phyloP scores from a whole-genome alignment of 495 filamentous ascomycete species.

The Platismatia glauca region DNA sequence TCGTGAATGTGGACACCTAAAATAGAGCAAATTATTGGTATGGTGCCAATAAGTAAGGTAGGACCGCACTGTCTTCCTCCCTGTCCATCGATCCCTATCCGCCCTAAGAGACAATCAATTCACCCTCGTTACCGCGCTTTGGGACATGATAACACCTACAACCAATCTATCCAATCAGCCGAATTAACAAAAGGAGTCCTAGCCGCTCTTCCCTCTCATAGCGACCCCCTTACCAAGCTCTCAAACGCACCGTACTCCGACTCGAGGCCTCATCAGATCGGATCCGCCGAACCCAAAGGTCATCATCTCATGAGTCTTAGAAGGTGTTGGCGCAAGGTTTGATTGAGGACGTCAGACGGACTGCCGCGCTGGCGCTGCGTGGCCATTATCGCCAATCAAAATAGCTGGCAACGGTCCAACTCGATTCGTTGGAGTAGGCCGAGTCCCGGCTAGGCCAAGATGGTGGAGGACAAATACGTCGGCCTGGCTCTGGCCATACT shows the following conservation, averaged over 20 bases:
- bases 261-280: not conserved
- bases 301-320: not conserved
- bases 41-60: too few species aligned
- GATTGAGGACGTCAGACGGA: not conserved
- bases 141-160: not conserved
- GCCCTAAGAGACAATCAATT: not conserved
- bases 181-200: slow-evolving; percentile 1
- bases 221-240: not conserved
- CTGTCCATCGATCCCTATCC: not conserved
- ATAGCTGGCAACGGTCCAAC: not conserved
- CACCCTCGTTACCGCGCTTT: not conserved
- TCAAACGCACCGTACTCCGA: not conserved
- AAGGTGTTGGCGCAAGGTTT: not conserved
- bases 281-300: not conserved
- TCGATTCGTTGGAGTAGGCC: not conserved
- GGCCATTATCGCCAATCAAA: not conserved
- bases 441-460: slow-evolving; percentile 6
- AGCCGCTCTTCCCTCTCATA: not conserved
- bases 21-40: too few species aligned
- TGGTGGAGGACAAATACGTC: slow-evolving; percentile 61
- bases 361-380: slow-evolving; percentile 15
- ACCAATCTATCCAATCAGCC: not conserved
- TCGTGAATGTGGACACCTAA: too few species aligned
- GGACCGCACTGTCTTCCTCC: not conserved
- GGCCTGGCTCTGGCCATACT: slow-evolving; percentile 81